phyloP scores from a whole-genome alignment of 164 flowering plant genomes.

The Magnolia changhungtana region DNA sequence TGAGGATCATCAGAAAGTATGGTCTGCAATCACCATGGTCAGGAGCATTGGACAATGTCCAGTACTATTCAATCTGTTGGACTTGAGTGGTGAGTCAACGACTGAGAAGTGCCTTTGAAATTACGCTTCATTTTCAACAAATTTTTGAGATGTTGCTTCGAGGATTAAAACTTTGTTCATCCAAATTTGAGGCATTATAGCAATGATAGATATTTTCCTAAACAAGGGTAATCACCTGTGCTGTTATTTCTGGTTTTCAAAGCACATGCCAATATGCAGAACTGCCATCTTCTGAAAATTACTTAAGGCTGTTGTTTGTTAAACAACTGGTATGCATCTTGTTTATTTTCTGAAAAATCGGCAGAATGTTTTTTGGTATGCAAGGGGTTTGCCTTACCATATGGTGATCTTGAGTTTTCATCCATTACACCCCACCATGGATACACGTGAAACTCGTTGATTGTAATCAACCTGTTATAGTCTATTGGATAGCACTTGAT shows the following conservation, averaged over 20 bases:
- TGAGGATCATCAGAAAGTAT: conserved; percentile 70
- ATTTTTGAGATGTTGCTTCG: background rate
- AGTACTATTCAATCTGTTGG: conserved; percentile 60
- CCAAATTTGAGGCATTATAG: background rate
- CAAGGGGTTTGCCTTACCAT: no score
- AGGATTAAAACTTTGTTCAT: background rate
- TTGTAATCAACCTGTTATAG: no score
- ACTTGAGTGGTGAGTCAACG: conserved; percentile 69
- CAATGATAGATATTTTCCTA: background rate
- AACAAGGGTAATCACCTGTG: background rate
- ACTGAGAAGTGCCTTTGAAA: background rate
- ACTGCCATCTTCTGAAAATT: background rate
- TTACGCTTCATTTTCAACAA: background rate
- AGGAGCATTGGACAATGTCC: conserved; percentile 71
- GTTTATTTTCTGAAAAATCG: background rate
- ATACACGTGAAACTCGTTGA: no score
- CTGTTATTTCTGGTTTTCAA: background rate
- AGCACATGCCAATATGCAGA: background rate
- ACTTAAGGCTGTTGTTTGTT: no score
- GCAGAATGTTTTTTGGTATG: background rate
- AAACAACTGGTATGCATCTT: background rate
- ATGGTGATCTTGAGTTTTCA: no score
- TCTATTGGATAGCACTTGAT: no score
- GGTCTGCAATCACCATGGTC: conserved; percentile 84
- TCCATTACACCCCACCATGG: no score